These are phyloP conservation scores for Pyrenophora graminea DNA, from an alignment of 2,329 filamentous ascomycete species.

Conservation along the genomic window DNA sequence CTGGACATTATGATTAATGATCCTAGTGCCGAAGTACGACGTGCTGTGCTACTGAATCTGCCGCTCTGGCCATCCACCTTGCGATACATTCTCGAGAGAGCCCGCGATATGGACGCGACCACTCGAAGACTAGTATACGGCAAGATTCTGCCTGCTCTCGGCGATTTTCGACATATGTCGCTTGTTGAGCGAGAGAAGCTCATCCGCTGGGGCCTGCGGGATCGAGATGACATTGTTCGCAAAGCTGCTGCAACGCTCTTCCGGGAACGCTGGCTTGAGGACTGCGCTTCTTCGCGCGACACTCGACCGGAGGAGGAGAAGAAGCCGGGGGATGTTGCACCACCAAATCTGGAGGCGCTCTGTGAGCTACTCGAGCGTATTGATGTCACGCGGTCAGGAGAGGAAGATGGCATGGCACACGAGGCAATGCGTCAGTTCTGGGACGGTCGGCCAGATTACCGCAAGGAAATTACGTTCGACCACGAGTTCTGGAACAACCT, in stretches of 20 bases:
- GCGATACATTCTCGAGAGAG: slow-evolving; percentile 85
- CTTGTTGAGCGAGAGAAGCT: slow-evolving; percentile 95
- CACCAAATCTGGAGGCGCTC: slow-evolving; percentile 73
- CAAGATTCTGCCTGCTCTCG: slow-evolving; percentile 80
- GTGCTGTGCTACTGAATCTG: slow-evolving; percentile 87
- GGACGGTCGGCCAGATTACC: slow-evolving; percentile 85
- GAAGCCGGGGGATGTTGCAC: slow-evolving; percentile 50
- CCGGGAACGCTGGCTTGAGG: slow-evolving; percentile 95
- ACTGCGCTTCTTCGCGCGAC: slow-evolving; percentile 74
- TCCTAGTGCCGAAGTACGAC: slow-evolving; percentile 87
- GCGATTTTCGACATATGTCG: slow-evolving; percentile 92
- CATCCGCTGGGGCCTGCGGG: slow-evolving; percentile 88
- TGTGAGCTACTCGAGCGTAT: slow-evolving; percentile 92
- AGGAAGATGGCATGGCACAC: slow-evolving; percentile 85
- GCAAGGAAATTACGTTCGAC: slow-evolving; percentile 71
- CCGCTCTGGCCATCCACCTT: slow-evolving; percentile 81
- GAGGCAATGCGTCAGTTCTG: slow-evolving; percentile 97
- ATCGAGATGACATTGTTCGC: slow-evolving; percentile 90
- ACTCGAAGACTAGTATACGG: slow-evolving; percentile 88
- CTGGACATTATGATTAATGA: slow-evolving; percentile 91
- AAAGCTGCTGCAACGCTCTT: slow-evolving; percentile 91
- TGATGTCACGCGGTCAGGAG: slow-evolving; percentile 86
- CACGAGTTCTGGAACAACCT: slow-evolving; percentile 80
- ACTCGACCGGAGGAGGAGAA: slow-evolving; percentile 60
- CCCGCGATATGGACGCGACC: slow-evolving; percentile 82